These are phyloP conservation scores for Metschnikowia koreensis DNA, from an alignment of 805 yeast genomes.

Conservation along the genomic window DNA sequence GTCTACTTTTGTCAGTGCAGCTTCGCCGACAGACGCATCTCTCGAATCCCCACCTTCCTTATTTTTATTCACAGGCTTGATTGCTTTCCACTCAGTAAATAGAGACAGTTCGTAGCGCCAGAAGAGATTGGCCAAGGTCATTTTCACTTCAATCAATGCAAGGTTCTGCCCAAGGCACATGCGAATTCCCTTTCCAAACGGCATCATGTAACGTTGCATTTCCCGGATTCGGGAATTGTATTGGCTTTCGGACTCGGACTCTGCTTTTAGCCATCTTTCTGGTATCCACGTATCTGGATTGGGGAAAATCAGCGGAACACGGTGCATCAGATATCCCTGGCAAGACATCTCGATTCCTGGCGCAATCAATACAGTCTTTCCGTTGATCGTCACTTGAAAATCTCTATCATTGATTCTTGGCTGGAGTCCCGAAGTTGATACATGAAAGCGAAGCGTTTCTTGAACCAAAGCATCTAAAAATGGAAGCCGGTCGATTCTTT, in stretches of 20 bases:
- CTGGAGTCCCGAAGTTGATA: conserved; percentile 74
- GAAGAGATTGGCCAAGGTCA: conserved; percentile 52
- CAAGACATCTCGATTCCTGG: conserved; percentile 56
- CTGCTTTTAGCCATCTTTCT: conserved; percentile 55
- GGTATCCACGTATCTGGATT: conserved; percentile 53
- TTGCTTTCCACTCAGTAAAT: conserved; percentile 43
- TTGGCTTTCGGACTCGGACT: conserved; percentile 29
- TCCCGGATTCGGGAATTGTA: conserved; percentile 34
- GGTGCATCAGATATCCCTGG: conserved; percentile 66
- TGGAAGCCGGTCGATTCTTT: conserved; percentile 52
- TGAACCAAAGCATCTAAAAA: conserved; percentile 58
- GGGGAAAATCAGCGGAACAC: conserved; percentile 48
- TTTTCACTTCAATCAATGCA: conserved; percentile 64
- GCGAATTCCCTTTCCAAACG: conserved; percentile 70
- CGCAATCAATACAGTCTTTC: conserved; percentile 36
- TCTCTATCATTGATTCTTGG: conserved; percentile 48
- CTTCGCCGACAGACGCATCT: conserved; percentile 22
- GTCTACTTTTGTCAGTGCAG: conserved; percentile 48
- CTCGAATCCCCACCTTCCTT: conserved; percentile 15
- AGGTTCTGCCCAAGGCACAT: conserved; percentile 74
- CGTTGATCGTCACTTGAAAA: conserved; percentile 18
- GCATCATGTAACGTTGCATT: conserved; percentile 57
- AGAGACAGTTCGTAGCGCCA: conserved; percentile 41
- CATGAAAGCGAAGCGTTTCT: conserved; percentile 60
- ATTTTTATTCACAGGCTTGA: conserved; percentile 12